A percentile compares a stretch with the other conserved stretches of the same genome.
phyloP scores from a whole-genome alignment of 1,284 basidiomycete genomes.

The Microstroma glucosiphilum region DNA sequence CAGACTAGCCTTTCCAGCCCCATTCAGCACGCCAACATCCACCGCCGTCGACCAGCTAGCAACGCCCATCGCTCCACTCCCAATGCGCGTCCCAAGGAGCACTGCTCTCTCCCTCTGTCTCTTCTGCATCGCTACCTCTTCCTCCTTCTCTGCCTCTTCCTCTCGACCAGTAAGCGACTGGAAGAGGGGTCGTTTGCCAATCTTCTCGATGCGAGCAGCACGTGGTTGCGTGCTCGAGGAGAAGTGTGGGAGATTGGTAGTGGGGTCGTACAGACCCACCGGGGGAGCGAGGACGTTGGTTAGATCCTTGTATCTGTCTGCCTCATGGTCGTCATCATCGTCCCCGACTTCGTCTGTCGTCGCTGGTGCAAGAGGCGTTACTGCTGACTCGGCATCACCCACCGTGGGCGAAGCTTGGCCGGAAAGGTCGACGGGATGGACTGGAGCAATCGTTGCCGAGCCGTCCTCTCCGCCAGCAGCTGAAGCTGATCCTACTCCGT shows the following conservation, averaged over 20 bases:
- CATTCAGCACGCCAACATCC: no score
- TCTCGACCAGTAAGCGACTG: neutral
- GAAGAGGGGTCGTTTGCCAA: slow-evolving; percentile 2
- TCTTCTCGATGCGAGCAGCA: slow-evolving; percentile 17
- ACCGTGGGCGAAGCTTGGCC: neutral
- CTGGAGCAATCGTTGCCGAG: slow-evolving; percentile 9
- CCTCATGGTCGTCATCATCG: slow-evolving; percentile 6
- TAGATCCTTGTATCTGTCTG: slow-evolving; percentile 14
- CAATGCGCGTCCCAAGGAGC: neutral
- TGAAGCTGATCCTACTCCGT: neutral
- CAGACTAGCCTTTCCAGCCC: no score
- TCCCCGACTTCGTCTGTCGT: slow-evolving; percentile 3
- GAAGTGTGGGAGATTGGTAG: slow-evolving; percentile 40
- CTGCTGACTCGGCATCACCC: neutral
- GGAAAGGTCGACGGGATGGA: slow-evolving; percentile 8
- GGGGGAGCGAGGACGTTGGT: slow-evolving; percentile 30
- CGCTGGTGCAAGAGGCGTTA: slow-evolving; percentile 13
- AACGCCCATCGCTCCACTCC: neutral
- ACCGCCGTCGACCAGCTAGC: neutral
- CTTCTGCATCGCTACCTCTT: neutral
- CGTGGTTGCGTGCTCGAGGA: slow-evolving; percentile 32
- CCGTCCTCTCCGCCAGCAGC: neutral
- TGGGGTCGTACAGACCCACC: slow-evolving; percentile 45
- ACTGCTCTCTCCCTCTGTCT: neutral
- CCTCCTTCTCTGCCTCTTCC: neutral